Conservation (phyloP, 2,329 filamentous ascomycete genomes). For the Rhexocercosporidium sp. region DNA sequence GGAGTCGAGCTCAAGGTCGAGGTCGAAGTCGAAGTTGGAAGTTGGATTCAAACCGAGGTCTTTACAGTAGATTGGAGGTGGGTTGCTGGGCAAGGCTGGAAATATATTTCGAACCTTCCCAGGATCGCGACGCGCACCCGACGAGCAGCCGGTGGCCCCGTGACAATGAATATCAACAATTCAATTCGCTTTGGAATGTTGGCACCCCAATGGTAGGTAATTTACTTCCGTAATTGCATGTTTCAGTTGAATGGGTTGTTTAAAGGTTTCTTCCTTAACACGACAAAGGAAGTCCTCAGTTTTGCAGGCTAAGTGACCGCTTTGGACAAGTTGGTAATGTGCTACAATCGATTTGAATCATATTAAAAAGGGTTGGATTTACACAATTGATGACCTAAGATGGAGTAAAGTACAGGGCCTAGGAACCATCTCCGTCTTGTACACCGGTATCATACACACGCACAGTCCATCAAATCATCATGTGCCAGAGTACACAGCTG, state of each 20-base stretch:
- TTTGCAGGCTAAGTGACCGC: too few relatives aligned
- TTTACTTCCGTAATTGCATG: too few relatives aligned
- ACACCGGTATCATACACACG: conserved; percentile 8
- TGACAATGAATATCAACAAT: background rate
- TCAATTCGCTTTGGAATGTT: too few relatives aligned
- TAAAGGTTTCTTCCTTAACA: too few relatives aligned
- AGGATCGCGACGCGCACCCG: background rate
- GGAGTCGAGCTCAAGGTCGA: background rate
- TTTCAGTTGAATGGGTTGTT: too few relatives aligned
- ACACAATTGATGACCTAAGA: background rate
- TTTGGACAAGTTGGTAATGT: too few relatives aligned
- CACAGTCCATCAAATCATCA: conserved; percentile 22
- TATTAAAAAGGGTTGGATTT: background rate
- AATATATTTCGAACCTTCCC: background rate
- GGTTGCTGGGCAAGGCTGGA: background rate
- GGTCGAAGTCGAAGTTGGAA: too few relatives aligned
- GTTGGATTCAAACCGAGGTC: too few relatives aligned
- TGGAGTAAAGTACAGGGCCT: conserved; percentile 10
- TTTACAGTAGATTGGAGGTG: background rate
- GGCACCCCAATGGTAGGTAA: too few relatives aligned
- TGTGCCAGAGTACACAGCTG: conserved; percentile 76
- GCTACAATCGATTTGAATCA: background rate
- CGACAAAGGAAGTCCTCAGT: too few relatives aligned
- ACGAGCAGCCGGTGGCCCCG: background rate
- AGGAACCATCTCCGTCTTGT: background rate